Base-by-base conservation (phyloP, 495 filamentous ascomycete species). In the Xylaria curta region DNA sequence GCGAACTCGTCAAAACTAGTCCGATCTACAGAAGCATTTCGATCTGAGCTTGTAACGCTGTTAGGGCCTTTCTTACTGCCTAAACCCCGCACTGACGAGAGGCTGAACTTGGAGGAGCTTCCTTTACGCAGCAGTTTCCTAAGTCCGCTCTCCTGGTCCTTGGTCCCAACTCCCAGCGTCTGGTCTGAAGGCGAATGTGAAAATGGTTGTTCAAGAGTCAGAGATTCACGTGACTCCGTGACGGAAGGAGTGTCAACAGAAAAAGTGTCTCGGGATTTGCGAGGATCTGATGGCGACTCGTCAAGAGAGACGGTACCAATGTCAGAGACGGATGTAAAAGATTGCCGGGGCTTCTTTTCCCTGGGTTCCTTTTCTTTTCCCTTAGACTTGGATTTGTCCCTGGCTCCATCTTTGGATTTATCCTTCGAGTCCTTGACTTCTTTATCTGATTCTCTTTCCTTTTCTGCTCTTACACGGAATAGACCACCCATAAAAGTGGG, bases 41-140 rank as follows among this genome's bases (percentile, higher is more conserved):
- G 80, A 42, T 85, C 83, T 66, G 83, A 85, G 76, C 83, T 79
- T 51, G 80, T 78, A 2, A 79, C 80, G 58, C 78, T 87, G 74
- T 84, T 81, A 8, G 85, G 82, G 3, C 86, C 87, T 70, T 90
- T 91, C 79, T 91, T 92, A 62, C 89, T 87, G 73, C 92, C 90
- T 17, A 86, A 73, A 15, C 83, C 82, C 5, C 77, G 71, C n/a
- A 79, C 77, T 73, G 90, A 92, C 7, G 91, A 87, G 28, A 90
- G 81, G 76, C 89, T 91, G 81, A 94, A 94, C 80, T 94, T 95
- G 78, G 90, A 88, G 24, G 91, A 92, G 80, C 90, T 93, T 68
- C 92, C 88, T 77, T 95, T 95, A 60, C 92, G 90, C 28, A 92
- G 90, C 71, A 95, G 88, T 76, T 93, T 92, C 71, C 90, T 87